A percentile compares a stretch with the other conserved stretches of the same genome.
phyloP scores from a whole-genome alignment of 2,329 filamentous ascomycete species.

The Aspergillus udagawae region DNA sequence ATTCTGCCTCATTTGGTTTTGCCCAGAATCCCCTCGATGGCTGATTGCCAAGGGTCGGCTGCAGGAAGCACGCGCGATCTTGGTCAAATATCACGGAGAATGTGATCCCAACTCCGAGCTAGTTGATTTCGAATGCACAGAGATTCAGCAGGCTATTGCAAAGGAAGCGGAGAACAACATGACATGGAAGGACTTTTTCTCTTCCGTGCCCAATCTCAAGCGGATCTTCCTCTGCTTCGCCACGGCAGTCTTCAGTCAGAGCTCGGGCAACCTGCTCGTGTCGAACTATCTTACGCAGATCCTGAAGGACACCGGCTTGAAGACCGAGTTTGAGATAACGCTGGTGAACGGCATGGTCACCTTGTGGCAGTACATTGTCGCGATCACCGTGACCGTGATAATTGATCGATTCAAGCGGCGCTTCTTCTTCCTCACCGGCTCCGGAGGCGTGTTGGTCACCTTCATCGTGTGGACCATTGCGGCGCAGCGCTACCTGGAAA shows the following conservation, averaged over 20 bases:
- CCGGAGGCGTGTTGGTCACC: slow-evolving; percentile 30
- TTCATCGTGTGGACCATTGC: slow-evolving; percentile 49
- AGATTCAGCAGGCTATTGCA: slow-evolving; percentile 48
- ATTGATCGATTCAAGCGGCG: slow-evolving; percentile 34
- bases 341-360: slow-evolving; percentile 37
- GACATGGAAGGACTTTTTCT: slow-evolving; percentile 43
- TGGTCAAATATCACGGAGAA: slow-evolving; percentile 53
- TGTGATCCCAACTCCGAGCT: slow-evolving; percentile 42
- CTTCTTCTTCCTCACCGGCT: slow-evolving; percentile 42
- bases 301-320: slow-evolving; percentile 38
- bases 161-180: slow-evolving; percentile 44
- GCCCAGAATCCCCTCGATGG: slow-evolving; percentile 60
- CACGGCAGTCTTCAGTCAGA: slow-evolving; percentile 41
- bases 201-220: slow-evolving; percentile 37
- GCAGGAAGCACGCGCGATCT: slow-evolving; percentile 49
- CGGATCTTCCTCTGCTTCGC: slow-evolving; percentile 40
- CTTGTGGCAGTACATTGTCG: slow-evolving; percentile 43
- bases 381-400: slow-evolving; percentile 34
- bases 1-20: slow-evolving; percentile 46
- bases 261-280: slow-evolving; percentile 40
- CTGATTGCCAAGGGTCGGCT: slow-evolving; percentile 50
- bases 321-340: slow-evolving; percentile 36
- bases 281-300: slow-evolving; percentile 41
- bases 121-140: slow-evolving; percentile 47
- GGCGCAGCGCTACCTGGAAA: slow-evolving; percentile 42